A percentile compares a stretch with the other conserved stretches of the same genome.
These are phyloP conservation scores for Nicotiana tomentosiformis DNA, from an alignment of 257 asterid species.

Conservation along the genomic window DNA sequence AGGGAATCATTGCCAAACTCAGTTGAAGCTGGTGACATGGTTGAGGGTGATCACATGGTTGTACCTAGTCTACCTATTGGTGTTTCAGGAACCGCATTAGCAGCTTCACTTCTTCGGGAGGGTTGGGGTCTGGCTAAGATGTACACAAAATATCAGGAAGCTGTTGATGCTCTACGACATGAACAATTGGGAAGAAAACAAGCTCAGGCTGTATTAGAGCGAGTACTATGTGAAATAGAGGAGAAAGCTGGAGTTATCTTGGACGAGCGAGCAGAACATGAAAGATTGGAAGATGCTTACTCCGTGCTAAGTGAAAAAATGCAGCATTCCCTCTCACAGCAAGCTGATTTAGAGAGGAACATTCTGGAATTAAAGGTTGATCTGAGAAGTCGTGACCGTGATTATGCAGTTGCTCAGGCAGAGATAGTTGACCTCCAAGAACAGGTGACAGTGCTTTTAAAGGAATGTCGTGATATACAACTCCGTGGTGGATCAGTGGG, in stretches of 20 bases:
- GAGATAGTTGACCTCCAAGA: slow-evolving; percentile 76
- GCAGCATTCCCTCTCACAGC: slow-evolving; percentile 62
- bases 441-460: slow-evolving; percentile 81
- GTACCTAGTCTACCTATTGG: slow-evolving; percentile 74
- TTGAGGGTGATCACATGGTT: slow-evolving; percentile 56
- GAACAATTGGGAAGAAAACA: slow-evolving; percentile 92
- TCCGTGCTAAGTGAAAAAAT: slow-evolving; percentile 57
- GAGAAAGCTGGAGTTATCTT: slow-evolving; percentile 71
- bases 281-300: slow-evolving; percentile 66
- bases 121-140: slow-evolving; percentile 93
- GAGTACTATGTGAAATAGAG: slow-evolving; percentile 86
- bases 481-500: slow-evolving; percentile 72
- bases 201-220: slow-evolving; percentile 78
- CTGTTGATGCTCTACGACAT: slow-evolving; percentile 81
- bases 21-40: slow-evolving; percentile 29
- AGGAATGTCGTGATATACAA: slow-evolving; percentile 93
- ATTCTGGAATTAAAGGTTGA: slow-evolving; percentile 73
- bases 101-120: slow-evolving; percentile 93
- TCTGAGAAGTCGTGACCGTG: slow-evolving; percentile 79
- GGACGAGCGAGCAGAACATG: slow-evolving; percentile 96
- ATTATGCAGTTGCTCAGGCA: slow-evolving; percentile 54
- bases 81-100: slow-evolving; percentile 91
- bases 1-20: slow-evolving; percentile 14
- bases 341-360: slow-evolving; percentile 45
- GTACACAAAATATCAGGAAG: slow-evolving; percentile 88